These are phyloP conservation scores for Aureobasidium sp. DNA, from an alignment of 2,329 filamentous ascomycete genomes.

Conservation along the genomic window DNA sequence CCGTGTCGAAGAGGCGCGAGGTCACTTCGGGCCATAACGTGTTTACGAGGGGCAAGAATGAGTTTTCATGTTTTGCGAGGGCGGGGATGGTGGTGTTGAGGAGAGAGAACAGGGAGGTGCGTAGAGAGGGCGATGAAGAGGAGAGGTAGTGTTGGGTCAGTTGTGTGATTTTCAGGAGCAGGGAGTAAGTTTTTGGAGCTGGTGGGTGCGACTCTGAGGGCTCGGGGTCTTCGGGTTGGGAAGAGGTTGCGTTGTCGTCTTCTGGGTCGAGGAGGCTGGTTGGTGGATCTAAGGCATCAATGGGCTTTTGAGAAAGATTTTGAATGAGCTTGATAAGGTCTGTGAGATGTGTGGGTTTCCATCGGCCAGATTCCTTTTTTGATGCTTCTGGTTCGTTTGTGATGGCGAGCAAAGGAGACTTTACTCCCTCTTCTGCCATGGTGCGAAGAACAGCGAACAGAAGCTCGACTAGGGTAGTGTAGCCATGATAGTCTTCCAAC, in stretches of 20 bases:
- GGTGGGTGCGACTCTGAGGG: slow-evolving; percentile 42
- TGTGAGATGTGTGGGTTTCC: slow-evolving; percentile 32
- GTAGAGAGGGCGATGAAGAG: slow-evolving; percentile 70
- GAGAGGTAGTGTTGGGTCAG: slow-evolving; percentile 89
- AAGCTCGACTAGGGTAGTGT: slow-evolving; percentile 74
- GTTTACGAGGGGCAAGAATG: slow-evolving; percentile 83
- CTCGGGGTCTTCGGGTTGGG: not conserved
- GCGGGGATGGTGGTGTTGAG: slow-evolving; percentile 65
- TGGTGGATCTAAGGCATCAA: slow-evolving; percentile 10
- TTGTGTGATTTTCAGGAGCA: slow-evolving; percentile 72
- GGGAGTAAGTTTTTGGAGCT: slow-evolving; percentile 67
- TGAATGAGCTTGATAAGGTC: slow-evolving; percentile 33
- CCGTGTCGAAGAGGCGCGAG: slow-evolving; percentile 57
- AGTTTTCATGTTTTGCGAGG: slow-evolving; percentile 68
- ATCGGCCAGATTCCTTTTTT: not conserved
- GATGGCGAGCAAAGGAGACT: slow-evolving; percentile 45
- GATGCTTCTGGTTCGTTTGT: slow-evolving; percentile 22
- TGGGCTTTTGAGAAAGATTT: not conserved
- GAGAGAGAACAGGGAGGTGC: slow-evolving; percentile 70
- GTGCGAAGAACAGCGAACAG: slow-evolving; percentile 77
- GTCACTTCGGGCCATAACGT: slow-evolving; percentile 81
- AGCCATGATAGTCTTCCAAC: slow-evolving; percentile 92
- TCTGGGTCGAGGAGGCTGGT: slow-evolving; percentile 9
- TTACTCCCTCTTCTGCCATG: slow-evolving; percentile 74
- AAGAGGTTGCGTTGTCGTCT: not conserved